Evolutionary conservation across 2,329 filamentous ascomycete species (phyloP), one percentile per base, ranked within the genome.

Genomic region (Penicillium sp.): DNA sequence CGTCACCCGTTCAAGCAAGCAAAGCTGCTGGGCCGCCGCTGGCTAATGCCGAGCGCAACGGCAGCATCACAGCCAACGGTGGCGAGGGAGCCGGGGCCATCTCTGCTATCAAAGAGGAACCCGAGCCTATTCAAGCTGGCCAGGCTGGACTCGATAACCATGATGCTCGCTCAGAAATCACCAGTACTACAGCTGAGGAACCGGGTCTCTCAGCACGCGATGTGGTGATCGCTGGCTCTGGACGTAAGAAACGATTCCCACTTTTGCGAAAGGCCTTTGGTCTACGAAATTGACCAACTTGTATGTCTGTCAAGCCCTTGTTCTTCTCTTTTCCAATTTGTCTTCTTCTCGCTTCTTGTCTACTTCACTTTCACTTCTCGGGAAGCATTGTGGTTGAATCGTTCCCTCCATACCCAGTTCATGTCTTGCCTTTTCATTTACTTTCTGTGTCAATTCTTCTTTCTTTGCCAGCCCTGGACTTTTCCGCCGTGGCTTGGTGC

Each of bases 201-300:
- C 57, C 59, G 26, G 58, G 64, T 7, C 55, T 35, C 6, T 52
- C 59, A 3, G 71, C 67, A 22, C 65, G 68, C n/a, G 70, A 76
- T 37, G 67, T 77, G 19, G 71, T 73, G n/a, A 71, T 76, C 37
- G 70, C 73, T 45, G 68, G 70, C 5, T 70, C 70, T 22, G 78
- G 75, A 38, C 79, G 78, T 60, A 81, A 81, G 71, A 82, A 79
- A 65, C 77, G 77, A 59, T 81, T 81, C 55, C 76, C 76, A 8
- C 70, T 76, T 59, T 69, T 82, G 55, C 75, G 79, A 46, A 80
- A 78, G 61, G 80, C 79, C 22, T 79, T 82, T 62, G 76, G 79
- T 25, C 67, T 81, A 61, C 73, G 73, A 52, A 42, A 40, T 46
- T 68, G 53, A 69, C 52, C 19, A 19, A 8, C 22, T 43, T 25